These are phyloP conservation scores for Geotrichum fermentans DNA, from an alignment of 1,139 yeast genomes.

Conservation along the genomic window DNA sequence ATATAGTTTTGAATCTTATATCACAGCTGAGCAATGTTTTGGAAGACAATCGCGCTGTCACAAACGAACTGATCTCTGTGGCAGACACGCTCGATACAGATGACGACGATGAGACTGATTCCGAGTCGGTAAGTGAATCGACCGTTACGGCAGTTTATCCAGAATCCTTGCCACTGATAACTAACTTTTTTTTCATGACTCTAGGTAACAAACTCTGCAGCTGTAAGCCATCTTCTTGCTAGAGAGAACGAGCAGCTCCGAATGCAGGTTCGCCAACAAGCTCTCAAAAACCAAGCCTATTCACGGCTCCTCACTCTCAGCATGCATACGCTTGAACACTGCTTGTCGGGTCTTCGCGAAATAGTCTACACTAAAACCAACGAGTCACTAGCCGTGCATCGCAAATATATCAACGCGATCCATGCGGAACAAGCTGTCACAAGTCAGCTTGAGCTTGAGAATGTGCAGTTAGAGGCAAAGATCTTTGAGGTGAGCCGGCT, in stretches of 20 bases:
- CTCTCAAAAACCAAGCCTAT: conserved; percentile 23
- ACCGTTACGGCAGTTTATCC: too few species aligned
- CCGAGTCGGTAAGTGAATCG: conserved; percentile 13
- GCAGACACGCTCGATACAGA: conserved; percentile 32
- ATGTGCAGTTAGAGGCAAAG: conserved; percentile 27
- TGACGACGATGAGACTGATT: conserved; percentile 20
- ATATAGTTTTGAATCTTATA: conserved; percentile 29
- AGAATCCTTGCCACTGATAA: too few species aligned
- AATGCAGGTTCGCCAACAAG: conserved; percentile 22
- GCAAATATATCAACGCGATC: conserved; percentile 26
- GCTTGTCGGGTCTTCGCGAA: conserved; percentile 27
- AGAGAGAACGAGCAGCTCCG: conserved; percentile 23
- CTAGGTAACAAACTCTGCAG: conserved; percentile 5
- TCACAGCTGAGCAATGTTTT: conserved; percentile 29
- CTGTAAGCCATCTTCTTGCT: conserved; percentile 12
- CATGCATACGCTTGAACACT: conserved; percentile 26
- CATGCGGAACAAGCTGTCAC: conserved; percentile 28
- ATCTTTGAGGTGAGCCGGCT: conserved; percentile 25
- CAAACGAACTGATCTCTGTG: conserved; percentile 28
- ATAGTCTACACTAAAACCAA: conserved; percentile 27
- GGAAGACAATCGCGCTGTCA: conserved; percentile 28
- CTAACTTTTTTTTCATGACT: too few species aligned
- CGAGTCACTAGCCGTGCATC: conserved; percentile 29
- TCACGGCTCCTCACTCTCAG: conserved; percentile 25
- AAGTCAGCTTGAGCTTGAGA: conserved; percentile 25